phyloP scores from a whole-genome alignment of 495 filamentous ascomycete species.

The Aeminium ludgeri region DNA sequence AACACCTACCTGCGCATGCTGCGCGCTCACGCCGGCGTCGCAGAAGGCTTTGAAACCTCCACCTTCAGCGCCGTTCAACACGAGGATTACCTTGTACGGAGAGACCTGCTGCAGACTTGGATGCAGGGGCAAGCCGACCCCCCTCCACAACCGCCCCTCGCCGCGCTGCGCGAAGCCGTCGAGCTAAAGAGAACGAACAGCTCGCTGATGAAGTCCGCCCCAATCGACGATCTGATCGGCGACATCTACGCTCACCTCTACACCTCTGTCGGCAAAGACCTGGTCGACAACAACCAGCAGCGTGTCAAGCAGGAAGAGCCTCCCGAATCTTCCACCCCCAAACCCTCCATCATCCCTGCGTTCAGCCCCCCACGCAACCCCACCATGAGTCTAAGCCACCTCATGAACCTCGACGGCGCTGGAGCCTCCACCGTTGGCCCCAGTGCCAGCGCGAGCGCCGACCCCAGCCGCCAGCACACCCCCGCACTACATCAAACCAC shows the following conservation, averaged over 20 bases:
- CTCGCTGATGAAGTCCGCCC: constrained; percentile 62
- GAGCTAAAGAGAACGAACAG: constrained; percentile 86
- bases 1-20: constrained; percentile 55
- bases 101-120: constrained; percentile 38
- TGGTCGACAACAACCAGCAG: constrained; percentile 12
- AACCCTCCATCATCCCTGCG: constrained; percentile 6
- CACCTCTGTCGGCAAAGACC: constrained; percentile 28
- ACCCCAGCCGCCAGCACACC: not conserved
- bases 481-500: no score
- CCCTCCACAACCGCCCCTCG: constrained; percentile 36
- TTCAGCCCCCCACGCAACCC: constrained; percentile 8
- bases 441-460: not conserved
- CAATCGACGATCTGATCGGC: constrained; percentile 77
- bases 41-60: constrained; percentile 51
- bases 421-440: not conserved
- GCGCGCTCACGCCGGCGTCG: constrained; percentile 48
- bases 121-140: constrained; percentile 30
- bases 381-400: constrained; percentile 18
- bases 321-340: constrained; percentile 1
- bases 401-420: constrained; percentile 22
- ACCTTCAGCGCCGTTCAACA: constrained; percentile 61
- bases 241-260: constrained; percentile 80
- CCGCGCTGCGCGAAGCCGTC: constrained; percentile 63
- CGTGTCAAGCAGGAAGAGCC: constrained; percentile 6
- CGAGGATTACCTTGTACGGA: constrained; percentile 58